These are phyloP conservation scores for Acacia confusa DNA, from an alignment of 306 rosid species.

Conservation along the genomic window DNA sequence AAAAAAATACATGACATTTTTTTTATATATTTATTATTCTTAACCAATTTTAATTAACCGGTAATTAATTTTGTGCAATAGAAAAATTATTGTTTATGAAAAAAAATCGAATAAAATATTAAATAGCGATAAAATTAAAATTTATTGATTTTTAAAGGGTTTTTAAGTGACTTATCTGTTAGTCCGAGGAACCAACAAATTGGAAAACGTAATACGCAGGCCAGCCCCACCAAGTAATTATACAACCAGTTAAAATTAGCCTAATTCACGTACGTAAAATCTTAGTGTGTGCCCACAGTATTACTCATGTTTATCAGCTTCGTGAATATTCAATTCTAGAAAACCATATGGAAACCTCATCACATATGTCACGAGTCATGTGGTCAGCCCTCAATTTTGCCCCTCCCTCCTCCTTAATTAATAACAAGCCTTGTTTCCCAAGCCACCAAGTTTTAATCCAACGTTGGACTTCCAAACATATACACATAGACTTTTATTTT, in stretches of 20 bases:
- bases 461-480: constrained; percentile 5
- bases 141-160: too few species aligned
- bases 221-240: too few species aligned
- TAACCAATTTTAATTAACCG: too few species aligned
- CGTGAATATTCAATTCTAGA: constrained; percentile 26
- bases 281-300: not conserved
- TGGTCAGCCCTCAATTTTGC: not conserved
- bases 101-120: too few species aligned
- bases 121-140: too few species aligned
- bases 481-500: not conserved
- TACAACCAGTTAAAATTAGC: not conserved
- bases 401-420: not conserved
- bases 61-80: too few species aligned
- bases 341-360: constrained; percentile 31
- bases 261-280: not conserved
- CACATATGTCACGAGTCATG: constrained; percentile 20
- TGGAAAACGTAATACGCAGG: too few species aligned
- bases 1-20: too few species aligned
- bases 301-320: not conserved
- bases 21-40: too few species aligned
- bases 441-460: constrained; percentile 8
- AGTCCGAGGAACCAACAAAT: too few species aligned
- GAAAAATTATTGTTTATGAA: too few species aligned
- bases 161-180: too few species aligned
- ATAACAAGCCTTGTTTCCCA: not conserved